Evolutionary conservation across 2,329 filamentous ascomycete genomes (phyloP).

Genomic region (Orbilia ellipsospora): DNA sequence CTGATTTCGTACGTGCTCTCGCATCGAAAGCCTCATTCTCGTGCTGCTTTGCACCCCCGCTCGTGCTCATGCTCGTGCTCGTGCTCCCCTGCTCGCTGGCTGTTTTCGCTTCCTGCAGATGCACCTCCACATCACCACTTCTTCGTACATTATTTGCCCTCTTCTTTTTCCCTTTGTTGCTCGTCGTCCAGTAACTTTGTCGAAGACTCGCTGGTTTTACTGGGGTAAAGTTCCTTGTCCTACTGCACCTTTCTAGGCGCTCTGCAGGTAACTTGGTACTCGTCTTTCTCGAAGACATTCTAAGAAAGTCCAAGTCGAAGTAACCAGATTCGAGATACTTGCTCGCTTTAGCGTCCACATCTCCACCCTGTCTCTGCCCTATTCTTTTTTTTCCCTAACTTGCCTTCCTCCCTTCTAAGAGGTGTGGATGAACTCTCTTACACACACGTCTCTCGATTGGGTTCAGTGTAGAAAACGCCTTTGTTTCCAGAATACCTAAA

Average conservation of each 20-base stretch:
- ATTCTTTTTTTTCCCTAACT: not conserved
- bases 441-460: constrained; percentile 30
- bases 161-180: constrained; percentile 22
- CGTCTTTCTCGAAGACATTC: constrained; percentile 18
- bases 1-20: constrained; percentile 49
- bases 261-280: constrained; percentile 47
- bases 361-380: constrained; percentile 39
- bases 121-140: constrained; percentile 52
- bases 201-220: not conserved
- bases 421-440: constrained; percentile 40
- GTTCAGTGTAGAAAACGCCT: constrained; percentile 10
- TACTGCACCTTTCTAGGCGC: constrained; percentile 42
- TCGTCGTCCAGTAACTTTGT: not conserved
- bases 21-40: constrained; percentile 54
- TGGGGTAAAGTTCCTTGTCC: constrained; percentile 40
- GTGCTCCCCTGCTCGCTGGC: constrained; percentile 33
- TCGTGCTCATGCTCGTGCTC: constrained; percentile 20
- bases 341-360: constrained; percentile 29
- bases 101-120: constrained; percentile 54
- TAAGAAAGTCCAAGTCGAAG: constrained; percentile 39
- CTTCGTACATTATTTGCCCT: not conserved
- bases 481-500: not conserved
- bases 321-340: constrained; percentile 40
- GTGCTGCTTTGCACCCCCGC: constrained; percentile 12
- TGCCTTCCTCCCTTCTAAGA: constrained; percentile 20